These are phyloP conservation scores for Kodamaea fukazawae DNA, from an alignment of 805 yeast species.

Conservation along the genomic window DNA sequence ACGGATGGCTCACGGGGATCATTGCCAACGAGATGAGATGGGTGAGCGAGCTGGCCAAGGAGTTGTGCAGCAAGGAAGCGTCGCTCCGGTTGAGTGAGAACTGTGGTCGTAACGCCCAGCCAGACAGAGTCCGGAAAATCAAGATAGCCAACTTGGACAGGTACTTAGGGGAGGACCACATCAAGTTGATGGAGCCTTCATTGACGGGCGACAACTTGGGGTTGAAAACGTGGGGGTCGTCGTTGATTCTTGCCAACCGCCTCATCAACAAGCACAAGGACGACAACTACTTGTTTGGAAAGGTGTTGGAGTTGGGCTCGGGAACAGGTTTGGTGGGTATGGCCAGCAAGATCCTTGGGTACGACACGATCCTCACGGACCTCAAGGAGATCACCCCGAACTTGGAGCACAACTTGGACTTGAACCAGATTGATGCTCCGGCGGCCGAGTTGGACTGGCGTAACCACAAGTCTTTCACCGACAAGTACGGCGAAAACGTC, in stretches of 20 bases:
- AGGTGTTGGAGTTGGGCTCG: conserved; percentile 78
- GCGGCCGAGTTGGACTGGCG: conserved; percentile 78
- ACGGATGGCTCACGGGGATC: conserved; percentile 48
- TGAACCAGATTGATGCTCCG: conserved; percentile 42
- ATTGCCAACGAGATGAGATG: conserved; percentile 50
- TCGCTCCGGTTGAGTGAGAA: conserved; percentile 70
- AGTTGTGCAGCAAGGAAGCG: conserved; percentile 50
- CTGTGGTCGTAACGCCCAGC: conserved; percentile 83
- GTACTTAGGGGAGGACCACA: conserved; percentile 11
- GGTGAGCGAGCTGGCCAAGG: conserved; percentile 37
- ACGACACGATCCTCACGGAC: conserved; percentile 62
- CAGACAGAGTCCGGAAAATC: conserved; percentile 63
- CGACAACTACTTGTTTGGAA: conserved; percentile 19
- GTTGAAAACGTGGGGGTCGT: conserved; percentile 94
- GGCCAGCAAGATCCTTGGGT: conserved; percentile 54
- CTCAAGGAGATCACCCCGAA: conserved; percentile 75
- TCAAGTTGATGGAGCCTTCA: conserved; percentile 71
- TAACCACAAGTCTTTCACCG: conserved; percentile 43
- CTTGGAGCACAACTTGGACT: conserved; percentile 51
- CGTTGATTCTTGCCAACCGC: conserved; percentile 63
- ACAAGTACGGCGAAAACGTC: conserved; percentile 23
- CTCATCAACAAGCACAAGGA: conserved; percentile 32
- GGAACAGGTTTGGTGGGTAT: conserved; percentile 95
- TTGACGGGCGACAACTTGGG: conserved; percentile 86
- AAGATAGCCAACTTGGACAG: conserved; percentile 35